Evolutionary conservation across 352 stramenopile species (phyloP), one percentile per base, ranked within the genome.

Genomic region (Phytophthora crassamura): DNA sequence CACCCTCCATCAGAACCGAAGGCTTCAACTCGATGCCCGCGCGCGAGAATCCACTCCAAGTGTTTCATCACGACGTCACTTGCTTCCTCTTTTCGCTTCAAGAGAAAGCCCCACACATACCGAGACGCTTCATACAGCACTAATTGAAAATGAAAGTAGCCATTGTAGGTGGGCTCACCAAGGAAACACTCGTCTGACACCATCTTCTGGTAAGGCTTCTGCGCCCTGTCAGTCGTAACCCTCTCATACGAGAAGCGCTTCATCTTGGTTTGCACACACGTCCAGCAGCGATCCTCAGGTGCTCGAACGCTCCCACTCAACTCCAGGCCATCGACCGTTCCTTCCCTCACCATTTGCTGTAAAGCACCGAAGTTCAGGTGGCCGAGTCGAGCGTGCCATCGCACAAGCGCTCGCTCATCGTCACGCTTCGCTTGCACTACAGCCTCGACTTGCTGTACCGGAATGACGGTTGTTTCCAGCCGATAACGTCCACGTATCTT

Each of bases 191-290:
- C 46, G 25, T 54, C 12, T 40, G 41, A 47, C 16, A 47, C 18
- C 5, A 47, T 16, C 9, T 33, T 47, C 41, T 54, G 46, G n/a
- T 41, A 54, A 54, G 30, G 16, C 7, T 25, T 28, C 10, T 15
- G 2, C 2, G 46, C 30, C 16, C 30, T 54, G 18, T 54, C 46
- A 14, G 30, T 54, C 12, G n/a, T 41, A 15, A 33, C 32, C 6
- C 32, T n/a, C 7, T 54, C 42, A 16, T 54, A 54, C 16, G 47
- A 42, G 10, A 54, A 42, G 32, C 32, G 30, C 9, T 33, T 41
- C 32, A 42, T 54, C 32, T 54, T 54, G 12, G 46, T 18, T 54
- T 41, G 46, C 7, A 54, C n/a, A 33, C 46, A 54, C n/a, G 46
- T 41, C 46, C 32, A 54, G 3, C 32, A 54, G 1, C 32, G 46